Percentiles rank a stretch among this genome's conserved stretches.
These are phyloP conservation scores for Pleurotus cornucopiae DNA, from an alignment of 768 basidiomycete genomes.

Conservation along the genomic window DNA sequence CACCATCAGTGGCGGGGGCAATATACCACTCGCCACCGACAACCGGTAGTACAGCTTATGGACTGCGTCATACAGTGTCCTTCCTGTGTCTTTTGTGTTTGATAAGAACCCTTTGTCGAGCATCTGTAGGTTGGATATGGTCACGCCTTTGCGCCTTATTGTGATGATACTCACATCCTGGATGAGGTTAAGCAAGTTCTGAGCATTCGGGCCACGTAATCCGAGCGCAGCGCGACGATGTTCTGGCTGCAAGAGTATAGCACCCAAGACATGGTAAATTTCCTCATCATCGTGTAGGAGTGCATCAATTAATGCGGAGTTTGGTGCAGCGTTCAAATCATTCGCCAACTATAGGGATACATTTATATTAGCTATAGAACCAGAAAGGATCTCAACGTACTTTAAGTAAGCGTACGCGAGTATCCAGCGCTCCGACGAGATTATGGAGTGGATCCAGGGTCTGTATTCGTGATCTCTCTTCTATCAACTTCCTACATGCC, in stretches of 20 bases:
- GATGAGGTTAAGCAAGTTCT: conserved; percentile 16
- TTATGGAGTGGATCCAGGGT: neutral
- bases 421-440: neutral
- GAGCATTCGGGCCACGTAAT: conserved; percentile 10
- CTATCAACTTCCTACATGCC: neutral
- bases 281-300: neutral
- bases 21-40: neutral
- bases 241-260: neutral
- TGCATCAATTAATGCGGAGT: neutral
- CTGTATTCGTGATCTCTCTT: neutral
- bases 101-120: conserved; percentile 14
- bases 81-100: conserved; percentile 6
- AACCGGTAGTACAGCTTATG: neutral
- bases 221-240: neutral
- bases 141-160: neutral
- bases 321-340: neutral
- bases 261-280: neutral
- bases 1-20: neutral
- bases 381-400: neutral
- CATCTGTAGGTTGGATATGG: conserved; percentile 4
- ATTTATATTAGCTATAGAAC: neutral
- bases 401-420: neutral
- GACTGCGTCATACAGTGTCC: neutral
- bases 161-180: conserved; percentile 14
- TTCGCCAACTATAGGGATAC: neutral